Percentiles rank a stretch among this genome's conserved stretches.
phyloP scores from a whole-genome alignment of 2,329 filamentous ascomycete genomes.

The Aureobasidium sp. region DNA sequence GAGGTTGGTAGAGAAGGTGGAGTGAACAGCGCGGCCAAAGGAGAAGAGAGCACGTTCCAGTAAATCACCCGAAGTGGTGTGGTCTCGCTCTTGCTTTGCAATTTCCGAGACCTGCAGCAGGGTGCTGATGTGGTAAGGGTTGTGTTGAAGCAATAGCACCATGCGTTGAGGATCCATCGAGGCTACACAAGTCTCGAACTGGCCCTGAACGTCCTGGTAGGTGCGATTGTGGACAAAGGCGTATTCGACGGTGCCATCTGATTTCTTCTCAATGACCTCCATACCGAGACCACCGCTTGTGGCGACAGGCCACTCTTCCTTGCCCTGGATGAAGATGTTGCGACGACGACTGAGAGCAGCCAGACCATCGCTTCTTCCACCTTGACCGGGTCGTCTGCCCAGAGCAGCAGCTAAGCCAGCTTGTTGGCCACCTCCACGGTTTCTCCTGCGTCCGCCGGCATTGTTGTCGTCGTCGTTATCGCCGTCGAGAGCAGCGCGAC shows the following conservation, averaged over 20 bases:
- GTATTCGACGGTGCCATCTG: constrained; percentile 61
- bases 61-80: constrained; percentile 75
- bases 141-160: constrained; percentile 62
- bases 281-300: constrained; percentile 77
- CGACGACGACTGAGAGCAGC: constrained; percentile 63
- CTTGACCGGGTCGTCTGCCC: constrained; percentile 37
- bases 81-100: constrained; percentile 83
- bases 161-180: constrained; percentile 76
- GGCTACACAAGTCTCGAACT: constrained; percentile 74
- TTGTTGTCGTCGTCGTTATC: constrained; percentile 42
- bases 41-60: constrained; percentile 87
- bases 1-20: constrained; percentile 68
- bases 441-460: constrained; percentile 42
- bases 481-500: constrained; percentile 53
- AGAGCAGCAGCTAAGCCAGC: constrained; percentile 52
- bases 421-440: constrained; percentile 45
- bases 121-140: constrained; percentile 87
- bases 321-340: constrained; percentile 79
- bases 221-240: constrained; percentile 63
- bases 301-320: constrained; percentile 76
- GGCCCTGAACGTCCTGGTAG: constrained; percentile 66
- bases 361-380: constrained; percentile 54
- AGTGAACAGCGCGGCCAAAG: constrained; percentile 81
- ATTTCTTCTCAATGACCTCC: constrained; percentile 52
- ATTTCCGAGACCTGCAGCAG: constrained; percentile 91